Base-by-base conservation (phyloP, 73 alveolate species). In the Tetrahymena borealis region DNA sequence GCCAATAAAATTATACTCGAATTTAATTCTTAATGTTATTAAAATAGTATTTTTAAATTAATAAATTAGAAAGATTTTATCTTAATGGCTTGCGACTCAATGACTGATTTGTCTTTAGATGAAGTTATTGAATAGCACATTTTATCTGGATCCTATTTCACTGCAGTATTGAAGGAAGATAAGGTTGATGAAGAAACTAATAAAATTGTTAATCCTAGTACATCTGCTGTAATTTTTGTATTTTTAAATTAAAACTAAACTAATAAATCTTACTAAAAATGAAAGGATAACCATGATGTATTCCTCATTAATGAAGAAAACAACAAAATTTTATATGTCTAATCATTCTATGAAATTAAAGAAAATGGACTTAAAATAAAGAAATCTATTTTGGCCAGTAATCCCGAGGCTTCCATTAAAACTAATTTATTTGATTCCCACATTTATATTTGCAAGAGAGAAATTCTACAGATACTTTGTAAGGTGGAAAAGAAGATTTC, bases 401-500 rank as follows among this genome's bases (percentile, higher is more conserved):
- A 60, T 18, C 85, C 85, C 32, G 90, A 60, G 31, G 90, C 91
- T 32, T 9, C 78, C 39, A 32, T 93, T 40, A 79, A 78, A 40
- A 35, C 95, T 11, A 93, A 93, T 40, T 90, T 93, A 38, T 93
- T 93, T 93, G 95, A 93, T 39, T 35, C 93, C 6, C 95, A 93
- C 32, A 41, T 93, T 15, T 93, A 93, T 85, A 91, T 93, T 32
- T 93, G 95, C 78, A 35, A 93, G 41, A 37, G 28, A 32, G 32
- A 85, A 35, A 36, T 93, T 11, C 39, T 93, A 9, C 77, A 39
- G 39, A 20, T 79, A 12, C 33, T 93, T 1, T 20, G 91, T 24
- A 39, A 85, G 15, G 33, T 93, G n/a, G 90, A 36, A 35, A 78
- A 92, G 90, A 78, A 38, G 43, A 32, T 38, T 32, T 24, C n/a